Evolutionary conservation across 768 basidiomycete species (phyloP).

Genomic region (Russula ochroleuca): DNA sequence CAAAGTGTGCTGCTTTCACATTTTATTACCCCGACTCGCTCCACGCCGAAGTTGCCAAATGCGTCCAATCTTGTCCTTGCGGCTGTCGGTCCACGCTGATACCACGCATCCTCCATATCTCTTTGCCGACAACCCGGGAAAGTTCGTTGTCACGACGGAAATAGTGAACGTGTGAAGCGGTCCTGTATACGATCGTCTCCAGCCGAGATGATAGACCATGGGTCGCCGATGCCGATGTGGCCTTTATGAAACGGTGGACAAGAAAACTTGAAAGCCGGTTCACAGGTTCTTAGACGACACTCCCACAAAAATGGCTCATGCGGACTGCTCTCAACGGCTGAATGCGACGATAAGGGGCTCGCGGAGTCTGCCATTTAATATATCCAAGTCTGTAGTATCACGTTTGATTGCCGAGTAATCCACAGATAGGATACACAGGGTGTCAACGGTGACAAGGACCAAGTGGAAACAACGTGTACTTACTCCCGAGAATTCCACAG

Average conservation of each 20-base stretch:
- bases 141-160: slow-evolving; percentile 48
- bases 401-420: slow-evolving; percentile 40
- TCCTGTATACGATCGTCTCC: slow-evolving; percentile 68
- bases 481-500: slow-evolving; percentile 16
- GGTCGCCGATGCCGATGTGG: slow-evolving; percentile 54
- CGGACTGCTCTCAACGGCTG: slow-evolving; percentile 64
- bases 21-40: not conserved
- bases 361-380: slow-evolving; percentile 32
- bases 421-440: slow-evolving; percentile 51
- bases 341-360: slow-evolving; percentile 43
- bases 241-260: slow-evolving; percentile 70
- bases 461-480: slow-evolving; percentile 22
- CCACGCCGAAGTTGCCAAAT: not conserved
- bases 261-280: slow-evolving; percentile 23
- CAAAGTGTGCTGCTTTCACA: not conserved
- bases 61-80: slow-evolving; percentile 30
- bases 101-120: slow-evolving; percentile 53
- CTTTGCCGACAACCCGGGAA: slow-evolving; percentile 41
- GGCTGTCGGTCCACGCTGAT: slow-evolving; percentile 48
- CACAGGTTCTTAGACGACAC: slow-evolving; percentile 15
- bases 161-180: slow-evolving; percentile 72
- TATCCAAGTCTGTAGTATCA: slow-evolving; percentile 40
- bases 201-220: slow-evolving; percentile 48
- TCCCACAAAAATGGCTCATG: slow-evolving; percentile 56
- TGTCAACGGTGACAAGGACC: slow-evolving; percentile 49